Percentiles rank a stretch among this genome's conserved stretches.
Conservation (phyloP, 1,139 yeast species). For the Saccharomycopsis crataegensis region DNA sequence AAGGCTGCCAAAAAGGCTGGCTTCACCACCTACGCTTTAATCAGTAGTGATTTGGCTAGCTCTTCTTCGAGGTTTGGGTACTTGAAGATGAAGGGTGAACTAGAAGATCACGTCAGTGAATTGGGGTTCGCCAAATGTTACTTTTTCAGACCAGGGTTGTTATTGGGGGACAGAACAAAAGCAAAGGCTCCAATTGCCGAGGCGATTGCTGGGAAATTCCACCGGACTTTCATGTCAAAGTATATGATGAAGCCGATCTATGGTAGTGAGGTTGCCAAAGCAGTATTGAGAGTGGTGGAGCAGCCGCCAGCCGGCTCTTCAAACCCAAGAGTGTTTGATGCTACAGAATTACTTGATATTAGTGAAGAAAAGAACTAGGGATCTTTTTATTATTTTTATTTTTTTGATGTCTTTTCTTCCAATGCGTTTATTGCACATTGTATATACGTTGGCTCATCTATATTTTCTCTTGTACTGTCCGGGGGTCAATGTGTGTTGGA, state of each 20-base stretch:
- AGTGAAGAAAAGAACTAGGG: neutral
- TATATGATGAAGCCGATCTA: slow-evolving; percentile 30
- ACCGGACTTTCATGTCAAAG: slow-evolving; percentile 33
- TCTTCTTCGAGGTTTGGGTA: slow-evolving; percentile 49
- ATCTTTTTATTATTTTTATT: neutral
- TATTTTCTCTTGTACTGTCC: slow-evolving; percentile 60
- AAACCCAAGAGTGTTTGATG: neutral
- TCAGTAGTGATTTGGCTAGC: slow-evolving; percentile 56
- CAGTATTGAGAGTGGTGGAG: slow-evolving; percentile 32
- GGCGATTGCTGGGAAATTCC: slow-evolving; percentile 31
- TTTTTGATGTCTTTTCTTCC: neutral
- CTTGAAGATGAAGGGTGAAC: slow-evolving; percentile 51
- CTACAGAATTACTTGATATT: neutral
- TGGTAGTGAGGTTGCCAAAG: slow-evolving; percentile 44
- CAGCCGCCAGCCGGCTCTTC: neutral
- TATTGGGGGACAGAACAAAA: slow-evolving; percentile 51
- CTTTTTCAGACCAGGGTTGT: slow-evolving; percentile 62
- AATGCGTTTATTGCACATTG: neutral
- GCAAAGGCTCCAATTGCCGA: slow-evolving; percentile 34
- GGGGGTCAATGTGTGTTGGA: slow-evolving; percentile 56
- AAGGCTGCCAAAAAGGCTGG: slow-evolving; percentile 60
- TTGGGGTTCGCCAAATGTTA: slow-evolving; percentile 60
- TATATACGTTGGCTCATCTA: slow-evolving; percentile 1
- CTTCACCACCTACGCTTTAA: slow-evolving; percentile 52
- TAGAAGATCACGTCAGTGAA: slow-evolving; percentile 51